These are phyloP conservation scores for Auricularia heimuer DNA, from an alignment of 768 basidiomycete genomes.

Conservation along the genomic window DNA sequence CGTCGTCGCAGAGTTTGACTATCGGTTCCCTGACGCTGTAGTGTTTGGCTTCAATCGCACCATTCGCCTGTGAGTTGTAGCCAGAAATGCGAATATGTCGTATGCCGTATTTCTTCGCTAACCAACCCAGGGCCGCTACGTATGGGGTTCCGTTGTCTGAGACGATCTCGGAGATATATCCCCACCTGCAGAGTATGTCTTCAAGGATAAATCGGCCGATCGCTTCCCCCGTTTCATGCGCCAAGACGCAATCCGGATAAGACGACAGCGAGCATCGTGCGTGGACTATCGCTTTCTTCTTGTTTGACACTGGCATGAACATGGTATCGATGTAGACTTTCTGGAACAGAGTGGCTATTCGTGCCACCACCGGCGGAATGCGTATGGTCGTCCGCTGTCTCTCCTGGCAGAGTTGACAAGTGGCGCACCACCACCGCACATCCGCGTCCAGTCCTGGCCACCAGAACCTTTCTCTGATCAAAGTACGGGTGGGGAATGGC, in stretches of 20 bases:
- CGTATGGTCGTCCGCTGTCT: conserved; percentile 12
- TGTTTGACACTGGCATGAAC: conserved; percentile 13
- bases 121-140: background rate
- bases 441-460: conserved; percentile 21
- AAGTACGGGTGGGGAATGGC: background rate
- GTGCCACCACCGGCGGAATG: conserved; percentile 16
- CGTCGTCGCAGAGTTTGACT: conserved; percentile 1
- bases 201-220: conserved; percentile 26
- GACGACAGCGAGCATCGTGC: conserved; percentile 13
- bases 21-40: conserved; percentile 4
- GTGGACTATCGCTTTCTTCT: conserved; percentile 27
- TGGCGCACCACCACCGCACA: conserved; percentile 22
- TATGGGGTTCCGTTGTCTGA: conserved; percentile 4
- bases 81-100: conserved; percentile 3
- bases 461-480: conserved; percentile 18
- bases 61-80: conserved; percentile 8
- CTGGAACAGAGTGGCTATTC: conserved; percentile 17
- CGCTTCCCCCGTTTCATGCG: conserved; percentile 14
- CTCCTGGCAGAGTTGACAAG: conserved; percentile 26
- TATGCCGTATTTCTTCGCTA: conserved; percentile 2
- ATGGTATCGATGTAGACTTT: conserved; percentile 9
- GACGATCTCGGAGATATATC: conserved; percentile 9
- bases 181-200: conserved; percentile 31
- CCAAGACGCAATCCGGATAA: conserved; percentile 5
- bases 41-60: conserved; percentile 3